Conservation (phyloP, 1,139 yeast species). For the Debaryomycetaceae sp. region DNA sequence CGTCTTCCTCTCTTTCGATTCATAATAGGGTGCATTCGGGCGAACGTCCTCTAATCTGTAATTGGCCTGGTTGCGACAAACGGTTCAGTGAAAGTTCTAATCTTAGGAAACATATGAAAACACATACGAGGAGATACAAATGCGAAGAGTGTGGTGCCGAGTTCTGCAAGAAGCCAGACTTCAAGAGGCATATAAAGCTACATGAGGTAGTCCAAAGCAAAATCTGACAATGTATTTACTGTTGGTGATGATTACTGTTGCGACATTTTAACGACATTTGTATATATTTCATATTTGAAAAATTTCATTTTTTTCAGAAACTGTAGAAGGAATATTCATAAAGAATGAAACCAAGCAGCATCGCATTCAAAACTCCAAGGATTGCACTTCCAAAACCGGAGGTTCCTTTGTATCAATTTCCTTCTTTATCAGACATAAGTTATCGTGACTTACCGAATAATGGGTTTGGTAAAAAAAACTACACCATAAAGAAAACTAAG, state of each 20-base stretch:
- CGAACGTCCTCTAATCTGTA: conserved; percentile 77
- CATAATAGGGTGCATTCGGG: conserved; percentile 57
- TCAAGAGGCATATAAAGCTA: conserved; percentile 35
- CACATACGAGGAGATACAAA: conserved; percentile 50
- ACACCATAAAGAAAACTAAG: conserved; percentile 52
- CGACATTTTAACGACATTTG: background rate
- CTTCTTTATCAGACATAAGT: conserved; percentile 24
- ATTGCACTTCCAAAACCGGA: conserved; percentile 13
- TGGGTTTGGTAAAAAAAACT: conserved; percentile 43
- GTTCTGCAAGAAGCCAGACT: conserved; percentile 44
- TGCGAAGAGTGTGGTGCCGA: conserved; percentile 52
- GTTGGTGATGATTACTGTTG: too few species aligned
- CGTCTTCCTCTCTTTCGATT: conserved; percentile 52
- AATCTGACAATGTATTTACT: too few species aligned
- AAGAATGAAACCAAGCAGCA: conserved; percentile 27
- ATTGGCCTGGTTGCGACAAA: conserved; percentile 76
- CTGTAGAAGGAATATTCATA: background rate
- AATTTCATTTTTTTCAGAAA: background rate
- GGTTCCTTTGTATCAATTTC: conserved; percentile 23
- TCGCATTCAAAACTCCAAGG: conserved; percentile 22
- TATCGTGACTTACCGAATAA: conserved; percentile 33
- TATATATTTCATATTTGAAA: background rate
- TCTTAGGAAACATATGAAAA: conserved; percentile 80
- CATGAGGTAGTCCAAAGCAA: conserved; percentile 11
- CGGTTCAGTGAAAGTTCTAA: conserved; percentile 88